Base-by-base conservation (phyloP, 148 eudicot genomes). In the Suaeda aralocaspica region DNA sequence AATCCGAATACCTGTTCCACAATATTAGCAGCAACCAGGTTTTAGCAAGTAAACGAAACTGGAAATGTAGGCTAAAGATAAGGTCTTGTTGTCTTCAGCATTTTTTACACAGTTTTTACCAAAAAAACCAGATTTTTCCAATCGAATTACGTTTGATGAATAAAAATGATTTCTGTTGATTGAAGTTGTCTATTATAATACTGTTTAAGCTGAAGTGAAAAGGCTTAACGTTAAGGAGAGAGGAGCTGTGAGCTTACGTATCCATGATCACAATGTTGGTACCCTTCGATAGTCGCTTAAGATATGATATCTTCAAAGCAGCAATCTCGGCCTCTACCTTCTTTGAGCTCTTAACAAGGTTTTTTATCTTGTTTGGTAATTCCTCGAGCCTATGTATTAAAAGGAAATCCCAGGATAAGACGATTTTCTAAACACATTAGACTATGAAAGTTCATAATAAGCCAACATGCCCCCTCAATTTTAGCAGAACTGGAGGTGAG, bases 191-290 rank as follows among this genome's bases (percentile, higher is more conserved):
- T 9, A 45, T 13, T 46, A 14, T 49, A 14, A 14, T 19, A 4
- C 19, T 19, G 18, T 49, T 49, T 14, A 49, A 2, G 22, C 19
- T 2, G 9, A 49, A 49, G 22, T 64, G 0, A 42, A 36, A n/a
- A 42, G 33, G 39, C 29, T 0, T 1, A 24, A 31, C 24, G 0
- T 13, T 42, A 29, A 28, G 28, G 55, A 48, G 65, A 58, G 44
- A 28, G 28, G 55, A 48, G 65, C 56, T 45, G 72, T 61, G 63
- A 68, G 73, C 91, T 82, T 75, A 94, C 99, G 99, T 79, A 88
- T 91, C 99, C 88, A 94, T 75, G 66, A 94, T 89, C 59, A 94
- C 97, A 39, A 91, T 80, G 75, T 82, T 94, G 80, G 97, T 78
- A 50, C 96, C 83, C 79, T 89, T 87, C 71, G 70, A 81, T 34